phyloP scores from a whole-genome alignment of 305 asterid species.

The Rubia peregrina region DNA sequence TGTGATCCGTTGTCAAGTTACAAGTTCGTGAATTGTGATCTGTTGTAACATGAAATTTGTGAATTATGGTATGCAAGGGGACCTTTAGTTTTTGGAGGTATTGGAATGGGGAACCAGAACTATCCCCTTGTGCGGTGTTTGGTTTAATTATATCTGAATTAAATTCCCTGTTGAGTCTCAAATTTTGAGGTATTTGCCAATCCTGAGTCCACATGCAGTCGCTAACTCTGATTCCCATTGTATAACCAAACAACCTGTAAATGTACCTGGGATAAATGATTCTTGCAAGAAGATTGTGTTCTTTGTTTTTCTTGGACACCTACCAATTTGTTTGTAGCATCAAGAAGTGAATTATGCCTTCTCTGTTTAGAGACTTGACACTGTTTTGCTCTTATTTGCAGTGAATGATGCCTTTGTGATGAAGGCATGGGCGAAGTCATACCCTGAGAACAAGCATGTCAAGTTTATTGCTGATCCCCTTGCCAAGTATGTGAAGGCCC shows the following conservation, averaged over 20 bases:
- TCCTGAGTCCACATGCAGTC: no score
- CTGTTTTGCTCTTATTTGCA: constrained; percentile 19
- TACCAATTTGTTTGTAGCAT: not conserved
- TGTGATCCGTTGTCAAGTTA: not conserved
- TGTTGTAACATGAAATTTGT: no score
- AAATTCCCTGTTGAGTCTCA: not conserved
- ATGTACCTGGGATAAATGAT: not conserved
- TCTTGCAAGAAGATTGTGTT: not conserved
- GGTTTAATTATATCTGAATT: not conserved
- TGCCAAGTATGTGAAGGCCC: constrained; percentile 58
- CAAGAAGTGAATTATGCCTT: not conserved
- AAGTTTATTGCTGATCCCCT: constrained; percentile 88
- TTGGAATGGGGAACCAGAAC: not conserved
- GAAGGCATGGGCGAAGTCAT: constrained; percentile 96
- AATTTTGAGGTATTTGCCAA: no score
- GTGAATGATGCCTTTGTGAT: constrained; percentile 93
- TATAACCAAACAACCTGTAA: not conserved
- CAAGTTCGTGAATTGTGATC: not conserved
- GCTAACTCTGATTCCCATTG: no score
- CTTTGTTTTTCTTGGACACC: not conserved
- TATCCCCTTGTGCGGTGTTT: not conserved
- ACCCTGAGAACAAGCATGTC: constrained; percentile 65
- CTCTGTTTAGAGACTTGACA: not conserved
- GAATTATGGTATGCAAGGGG: no score
- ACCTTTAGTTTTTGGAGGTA: not conserved